phyloP scores from a whole-genome alignment of 1,139 yeast species.

The Scheffersomyces illinoinensis region DNA sequence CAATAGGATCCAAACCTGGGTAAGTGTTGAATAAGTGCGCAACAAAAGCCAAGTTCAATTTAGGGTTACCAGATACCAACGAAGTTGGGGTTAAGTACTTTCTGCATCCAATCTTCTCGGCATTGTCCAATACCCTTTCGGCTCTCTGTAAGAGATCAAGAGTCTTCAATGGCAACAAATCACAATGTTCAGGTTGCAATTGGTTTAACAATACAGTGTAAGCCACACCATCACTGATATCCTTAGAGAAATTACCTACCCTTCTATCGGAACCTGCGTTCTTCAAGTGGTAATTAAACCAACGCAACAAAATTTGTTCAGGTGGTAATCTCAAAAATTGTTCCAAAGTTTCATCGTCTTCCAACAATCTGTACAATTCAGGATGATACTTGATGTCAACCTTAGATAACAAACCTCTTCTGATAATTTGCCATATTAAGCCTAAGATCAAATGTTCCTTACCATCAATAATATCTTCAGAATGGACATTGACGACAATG shows the following conservation, averaged over 20 bases:
- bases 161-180: slow-evolving; percentile 77
- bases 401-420: slow-evolving; percentile 91
- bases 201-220: slow-evolving; percentile 88
- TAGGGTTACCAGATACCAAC: slow-evolving; percentile 93
- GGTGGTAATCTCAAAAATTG: slow-evolving; percentile 96
- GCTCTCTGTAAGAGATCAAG: slow-evolving; percentile 77
- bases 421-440: slow-evolving; percentile 95
- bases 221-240: slow-evolving; percentile 93
- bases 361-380: slow-evolving; percentile 88
- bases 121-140: slow-evolving; percentile 78
- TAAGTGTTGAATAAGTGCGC: slow-evolving; percentile 95
- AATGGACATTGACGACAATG: slow-evolving; percentile 95
- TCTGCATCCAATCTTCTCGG: slow-evolving; percentile 89
- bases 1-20: slow-evolving; percentile 96
- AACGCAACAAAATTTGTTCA: slow-evolving; percentile 91
- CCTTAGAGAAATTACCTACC: slow-evolving; percentile 82
- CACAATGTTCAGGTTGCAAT: slow-evolving; percentile 81
- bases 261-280: slow-evolving; percentile 91
- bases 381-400: slow-evolving; percentile 97
- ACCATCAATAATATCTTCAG: slow-evolving; percentile 96
- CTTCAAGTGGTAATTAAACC: slow-evolving; percentile 96
- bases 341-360: slow-evolving; percentile 96
- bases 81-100: slow-evolving; percentile 93
- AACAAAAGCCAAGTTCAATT: slow-evolving; percentile 92
- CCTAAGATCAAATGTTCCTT: slow-evolving; percentile 95